Percentiles rank a stretch among this genome's conserved stretches.
These are phyloP conservation scores for Nannochloropsis granulata DNA, from an alignment of 108 stramenopile genomes.

Conservation along the genomic window DNA sequence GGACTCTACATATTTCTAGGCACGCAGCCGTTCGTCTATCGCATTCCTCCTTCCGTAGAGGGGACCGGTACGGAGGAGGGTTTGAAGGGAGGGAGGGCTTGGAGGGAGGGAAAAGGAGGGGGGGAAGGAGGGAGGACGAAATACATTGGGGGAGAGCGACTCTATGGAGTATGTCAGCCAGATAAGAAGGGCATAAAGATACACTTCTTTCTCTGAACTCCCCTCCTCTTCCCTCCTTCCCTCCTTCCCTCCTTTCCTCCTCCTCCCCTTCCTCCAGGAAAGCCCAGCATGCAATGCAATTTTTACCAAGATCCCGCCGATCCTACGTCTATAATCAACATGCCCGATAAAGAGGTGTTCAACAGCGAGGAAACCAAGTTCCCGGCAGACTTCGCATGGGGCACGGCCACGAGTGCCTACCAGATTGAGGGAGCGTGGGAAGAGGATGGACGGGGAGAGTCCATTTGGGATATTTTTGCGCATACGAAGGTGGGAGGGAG, in stretches of 20 bases:
- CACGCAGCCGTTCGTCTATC: background rate
- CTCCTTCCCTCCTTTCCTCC: background rate
- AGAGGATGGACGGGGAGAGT: slow-evolving; percentile 57
- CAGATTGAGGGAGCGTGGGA: slow-evolving; percentile 72
- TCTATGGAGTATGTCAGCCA: no score
- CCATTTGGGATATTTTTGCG: slow-evolving; percentile 75
- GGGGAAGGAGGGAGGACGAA: no score
- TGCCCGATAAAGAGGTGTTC: background rate
- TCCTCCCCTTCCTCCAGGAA: background rate
- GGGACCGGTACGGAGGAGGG: no score
- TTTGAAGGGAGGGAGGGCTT: no score
- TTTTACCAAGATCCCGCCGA: background rate
- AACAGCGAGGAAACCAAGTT: background rate
- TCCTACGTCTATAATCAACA: background rate
- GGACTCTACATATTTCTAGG: background rate
- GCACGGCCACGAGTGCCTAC: slow-evolving; percentile 60
- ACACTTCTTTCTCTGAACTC: background rate
- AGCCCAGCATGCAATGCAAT: background rate
- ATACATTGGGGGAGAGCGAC: no score
- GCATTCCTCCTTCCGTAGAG: background rate
- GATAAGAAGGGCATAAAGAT: no score
- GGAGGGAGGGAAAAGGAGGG: no score
- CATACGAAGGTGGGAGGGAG: background rate
- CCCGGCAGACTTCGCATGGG: slow-evolving; percentile 50
- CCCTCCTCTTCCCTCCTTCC: background rate